Evolutionary conservation across 1,139 yeast genomes (phyloP), one percentile per base, ranked within the genome.

Genomic region (Lodderomyces elongisporus): DNA sequence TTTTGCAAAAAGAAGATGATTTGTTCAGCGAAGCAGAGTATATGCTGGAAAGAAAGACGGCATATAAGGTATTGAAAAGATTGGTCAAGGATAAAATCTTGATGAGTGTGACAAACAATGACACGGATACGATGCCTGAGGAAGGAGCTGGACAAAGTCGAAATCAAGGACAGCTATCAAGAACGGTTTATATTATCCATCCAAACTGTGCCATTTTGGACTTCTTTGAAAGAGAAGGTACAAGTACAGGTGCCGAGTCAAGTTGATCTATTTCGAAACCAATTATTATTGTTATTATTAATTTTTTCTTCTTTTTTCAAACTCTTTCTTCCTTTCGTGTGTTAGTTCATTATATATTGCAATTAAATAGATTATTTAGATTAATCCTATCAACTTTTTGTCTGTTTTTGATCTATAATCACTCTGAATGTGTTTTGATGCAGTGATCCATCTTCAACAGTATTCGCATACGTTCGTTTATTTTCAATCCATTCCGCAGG

Each of bases 161-260:
- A n/a, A 51, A 38, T 18, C 60, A 55, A 15, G 51, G 37, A 15
- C 3, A 9, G 18, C 7, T 8, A 10, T 48, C 46, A 25, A 53
- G 46, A 37, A 51, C 52, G 14, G 62, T 81, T 24, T 87, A 82
- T 51, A 87, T 87, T 25, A 66, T 88, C 39, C 97, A 91, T 64
- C 97, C 97, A 35, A 89, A 91, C 56, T 84, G 89, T 62, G 82
- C 87, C 14, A 76, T 83, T 40, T 68, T 80, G 44, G 91, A 81
- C 42, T 68, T 66, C 50, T 68, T 68, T 46, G 74, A 68, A 42
- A 35, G 37, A 27, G 37, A 33, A 4, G 22, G 17, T 18, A 24
- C 10, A n/a, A n/a, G n/a, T n/a, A n/a, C n/a, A n/a, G 21, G 22
- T 13, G 7, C 14, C 10, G 26, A 24, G 14, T 24, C 26, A 10